phyloP scores from a whole-genome alignment of 148 eudicot species.

The Suaeda aralocaspica region DNA sequence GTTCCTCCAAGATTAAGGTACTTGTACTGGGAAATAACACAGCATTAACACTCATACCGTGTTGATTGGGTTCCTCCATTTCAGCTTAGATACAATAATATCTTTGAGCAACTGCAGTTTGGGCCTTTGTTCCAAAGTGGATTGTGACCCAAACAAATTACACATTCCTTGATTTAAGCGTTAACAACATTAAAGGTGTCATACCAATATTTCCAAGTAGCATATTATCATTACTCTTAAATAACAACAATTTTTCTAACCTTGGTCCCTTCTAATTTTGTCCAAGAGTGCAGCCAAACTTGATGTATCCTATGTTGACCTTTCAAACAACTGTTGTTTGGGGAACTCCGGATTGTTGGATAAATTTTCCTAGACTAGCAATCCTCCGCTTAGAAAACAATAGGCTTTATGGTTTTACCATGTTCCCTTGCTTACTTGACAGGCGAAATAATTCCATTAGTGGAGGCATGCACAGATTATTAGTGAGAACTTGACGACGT shows the following conservation, averaged over 20 bases:
- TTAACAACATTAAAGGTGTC: not conserved
- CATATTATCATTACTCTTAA: too few species aligned
- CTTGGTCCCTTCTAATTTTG: not conserved
- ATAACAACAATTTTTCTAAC: not conserved
- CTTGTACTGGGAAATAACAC: not conserved
- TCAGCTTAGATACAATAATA: not conserved
- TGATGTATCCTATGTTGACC: not conserved
- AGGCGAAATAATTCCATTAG: slow-evolving; percentile 14
- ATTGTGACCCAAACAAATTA: slow-evolving; percentile 2
- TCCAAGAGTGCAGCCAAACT: not conserved
- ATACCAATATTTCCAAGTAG: not conserved
- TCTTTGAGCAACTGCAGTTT: not conserved
- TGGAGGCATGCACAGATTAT: not conserved
- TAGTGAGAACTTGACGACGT: not conserved
- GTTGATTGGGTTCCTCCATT: not conserved
- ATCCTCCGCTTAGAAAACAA: not conserved
- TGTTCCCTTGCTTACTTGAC: not conserved
- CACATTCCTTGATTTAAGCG: not conserved
- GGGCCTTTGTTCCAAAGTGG: slow-evolving; percentile 15
- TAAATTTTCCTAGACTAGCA: not conserved
- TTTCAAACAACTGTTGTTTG: slow-evolving; percentile 20
- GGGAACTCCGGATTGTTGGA: slow-evolving; percentile 15
- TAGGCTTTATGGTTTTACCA: slow-evolving; percentile 8
- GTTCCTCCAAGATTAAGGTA: not conserved
- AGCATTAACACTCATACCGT: not conserved